Evolutionary conservation across 1,284 basidiomycete species (phyloP), one percentile per base, ranked within the genome.

Genomic region (Malassezia brasiliensis): DNA sequence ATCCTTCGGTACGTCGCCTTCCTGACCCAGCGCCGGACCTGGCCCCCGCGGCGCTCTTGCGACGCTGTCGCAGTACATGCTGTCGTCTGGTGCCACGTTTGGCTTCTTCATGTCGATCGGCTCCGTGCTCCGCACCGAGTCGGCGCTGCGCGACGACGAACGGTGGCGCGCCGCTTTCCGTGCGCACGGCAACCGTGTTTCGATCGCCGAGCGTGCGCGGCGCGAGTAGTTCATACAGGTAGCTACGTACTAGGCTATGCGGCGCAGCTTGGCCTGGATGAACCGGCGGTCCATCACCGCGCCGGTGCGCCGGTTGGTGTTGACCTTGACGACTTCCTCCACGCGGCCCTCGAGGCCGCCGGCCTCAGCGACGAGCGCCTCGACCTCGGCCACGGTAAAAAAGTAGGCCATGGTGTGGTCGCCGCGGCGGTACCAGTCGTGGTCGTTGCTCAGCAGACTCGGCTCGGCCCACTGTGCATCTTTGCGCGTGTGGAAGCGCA

Each of bases 321-420:
- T 54, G 39, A 61, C 59, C 20, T 63, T 51, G 50, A 67, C 62
- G 7, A 64, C 52, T 4, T 69, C 47, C 28, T 64, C 58, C 17
- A 65, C 58, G 9, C 56, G 36, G 0, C 72, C 74, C 12, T 57
- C 30, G 15, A 73, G 44, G 39, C 68, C 45, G 12, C 54, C 59
- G 46, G 59, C 53, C 19, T 55, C 30, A 4, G 25, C 19, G n/a
- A 50, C 55, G 22, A 60, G 40, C 8, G 30, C n/a, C 28, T 63
- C 32, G 0, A 77, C 59, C 31, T 76, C 68, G 2, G 64, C 57
- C 9, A 51, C 25, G 0, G 55, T 57, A 53, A 76, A 77, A 41
- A 75, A 77, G 59, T 75, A 77, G 30, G 73, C 75, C 60, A 76
- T 63, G 1, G 76, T 77, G 22, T 69, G 65, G 41, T 77, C 76